A percentile compares a stretch with the other conserved stretches of the same genome.
Evolutionary conservation across 2,329 filamentous ascomycete species (phyloP).

Genomic region (Truncatella angustata): DNA sequence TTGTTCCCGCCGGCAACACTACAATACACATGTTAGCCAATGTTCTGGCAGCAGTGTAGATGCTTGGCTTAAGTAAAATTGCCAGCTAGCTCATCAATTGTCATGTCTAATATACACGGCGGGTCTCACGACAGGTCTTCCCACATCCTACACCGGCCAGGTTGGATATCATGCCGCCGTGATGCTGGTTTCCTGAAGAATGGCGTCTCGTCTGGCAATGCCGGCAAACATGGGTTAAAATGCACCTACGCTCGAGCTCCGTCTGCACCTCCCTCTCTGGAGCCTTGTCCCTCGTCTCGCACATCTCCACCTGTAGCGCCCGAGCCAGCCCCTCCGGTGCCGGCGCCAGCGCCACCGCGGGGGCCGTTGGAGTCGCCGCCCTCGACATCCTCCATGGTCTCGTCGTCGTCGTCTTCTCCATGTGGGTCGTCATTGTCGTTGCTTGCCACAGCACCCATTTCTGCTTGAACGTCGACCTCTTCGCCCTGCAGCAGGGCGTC

Average conservation of each 20-base stretch:
- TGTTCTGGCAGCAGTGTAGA: conserved; percentile 13
- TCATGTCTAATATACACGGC: conserved; percentile 9
- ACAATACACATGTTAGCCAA: conserved; percentile 41
- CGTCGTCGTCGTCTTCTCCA: conserved; percentile 64
- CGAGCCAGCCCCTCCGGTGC: conserved; percentile 80
- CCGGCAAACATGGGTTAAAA: conserved; percentile 31
- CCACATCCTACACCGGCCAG: conserved; percentile 9
- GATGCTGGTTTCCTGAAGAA: conserved; percentile 9
- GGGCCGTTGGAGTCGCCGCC: conserved; percentile 59
- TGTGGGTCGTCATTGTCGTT: conserved; percentile 42
- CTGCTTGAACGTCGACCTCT: conserved; percentile 74
- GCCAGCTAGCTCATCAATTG: conserved; percentile 4
- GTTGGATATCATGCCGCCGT: conserved; percentile 13
- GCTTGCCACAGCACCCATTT: conserved; percentile 64
- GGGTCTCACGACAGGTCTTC: neutral
- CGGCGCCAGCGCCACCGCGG: conserved; percentile 61
- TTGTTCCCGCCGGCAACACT: conserved; percentile 59
- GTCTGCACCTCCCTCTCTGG: conserved; percentile 91
- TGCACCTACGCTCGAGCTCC: conserved; percentile 98
- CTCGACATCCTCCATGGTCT: conserved; percentile 78
- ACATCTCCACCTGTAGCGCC: conserved; percentile 90
- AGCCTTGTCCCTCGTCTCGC: conserved; percentile 82
- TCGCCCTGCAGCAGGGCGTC: conserved; percentile 83
- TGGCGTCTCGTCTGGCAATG: conserved; percentile 19
- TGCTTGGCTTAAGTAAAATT: conserved; percentile 6